Evolutionary conservation across 805 yeast genomes (phyloP).

Genomic region (Candida qinlingensis): DNA sequence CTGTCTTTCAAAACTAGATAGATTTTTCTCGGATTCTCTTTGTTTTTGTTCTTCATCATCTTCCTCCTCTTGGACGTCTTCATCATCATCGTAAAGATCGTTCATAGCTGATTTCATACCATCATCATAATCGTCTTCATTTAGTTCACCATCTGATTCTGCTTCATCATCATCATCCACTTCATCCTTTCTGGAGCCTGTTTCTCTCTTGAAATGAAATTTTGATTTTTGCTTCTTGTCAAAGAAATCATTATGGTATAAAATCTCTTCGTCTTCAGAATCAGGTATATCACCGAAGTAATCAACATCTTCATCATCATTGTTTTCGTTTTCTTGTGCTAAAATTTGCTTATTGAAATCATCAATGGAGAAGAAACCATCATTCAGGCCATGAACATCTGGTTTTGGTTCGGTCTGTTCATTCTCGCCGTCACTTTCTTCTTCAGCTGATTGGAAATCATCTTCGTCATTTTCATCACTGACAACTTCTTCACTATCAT

Average conservation of each 20-base stretch:
- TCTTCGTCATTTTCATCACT: conserved; percentile 20
- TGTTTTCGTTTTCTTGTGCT: conserved; percentile 45
- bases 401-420: conserved; percentile 34
- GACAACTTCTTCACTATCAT: conserved; percentile 21
- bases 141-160: conserved; percentile 44
- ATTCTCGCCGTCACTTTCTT: conserved; percentile 29
- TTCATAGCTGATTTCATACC: conserved; percentile 52
- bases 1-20: conserved; percentile 80
- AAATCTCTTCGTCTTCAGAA: conserved; percentile 41
- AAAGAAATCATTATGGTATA: conserved; percentile 50
- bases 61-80: conserved; percentile 30
- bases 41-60: conserved; percentile 32
- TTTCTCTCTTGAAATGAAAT: no score
- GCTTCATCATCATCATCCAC: conserved; percentile 32
- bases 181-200: no score
- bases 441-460: no score
- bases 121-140: conserved; percentile 56
- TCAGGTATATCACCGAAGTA: conserved; percentile 47
- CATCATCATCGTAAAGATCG: conserved; percentile 35
- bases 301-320: conserved; percentile 44
- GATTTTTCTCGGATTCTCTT: conserved; percentile 26
- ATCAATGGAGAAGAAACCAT: conserved; percentile 79
- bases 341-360: conserved; percentile 75
- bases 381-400: conserved; percentile 68
- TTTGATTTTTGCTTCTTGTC: conserved; percentile 27